Conservation (phyloP, 1,139 yeast species). For the Debaryomyces coudertii region DNA sequence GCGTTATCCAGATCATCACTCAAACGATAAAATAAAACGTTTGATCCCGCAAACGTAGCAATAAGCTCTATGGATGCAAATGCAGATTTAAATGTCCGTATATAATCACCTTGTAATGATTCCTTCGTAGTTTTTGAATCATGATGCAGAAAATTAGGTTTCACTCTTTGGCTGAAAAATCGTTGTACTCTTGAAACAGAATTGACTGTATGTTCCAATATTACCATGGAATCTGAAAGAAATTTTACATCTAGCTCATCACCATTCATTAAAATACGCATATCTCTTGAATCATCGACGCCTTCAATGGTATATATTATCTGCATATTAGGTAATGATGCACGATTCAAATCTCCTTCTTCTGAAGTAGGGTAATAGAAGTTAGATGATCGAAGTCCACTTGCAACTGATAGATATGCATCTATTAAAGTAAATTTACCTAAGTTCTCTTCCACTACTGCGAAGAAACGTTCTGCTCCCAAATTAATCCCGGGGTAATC, state of each 20-base stretch:
- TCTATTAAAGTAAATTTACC: slow-evolving; percentile 70
- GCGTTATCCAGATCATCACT: slow-evolving; percentile 42
- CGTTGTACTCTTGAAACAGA: slow-evolving; percentile 50
- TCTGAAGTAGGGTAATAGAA: slow-evolving; percentile 56
- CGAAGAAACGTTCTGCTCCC: slow-evolving; percentile 74
- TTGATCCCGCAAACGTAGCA: slow-evolving; percentile 71
- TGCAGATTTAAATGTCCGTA: slow-evolving; percentile 30
- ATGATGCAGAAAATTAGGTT: slow-evolving; percentile 13
- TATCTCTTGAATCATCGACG: slow-evolving; percentile 34
- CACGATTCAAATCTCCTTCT: slow-evolving; percentile 55
- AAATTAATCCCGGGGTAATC: slow-evolving; percentile 68
- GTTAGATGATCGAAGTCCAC: slow-evolving; percentile 55
- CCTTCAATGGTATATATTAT: slow-evolving; percentile 51
- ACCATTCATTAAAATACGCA: slow-evolving; percentile 55
- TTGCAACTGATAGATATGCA: slow-evolving; percentile 68
- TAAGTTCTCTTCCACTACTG: slow-evolving; percentile 59
- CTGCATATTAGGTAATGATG: slow-evolving; percentile 70
- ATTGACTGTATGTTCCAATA: slow-evolving; percentile 49
- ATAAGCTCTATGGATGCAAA: slow-evolving; percentile 54
- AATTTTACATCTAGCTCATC: slow-evolving; percentile 69
- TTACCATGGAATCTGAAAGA: slow-evolving; percentile 52
- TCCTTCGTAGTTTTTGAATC: slow-evolving; percentile 19
- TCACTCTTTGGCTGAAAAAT: slow-evolving; percentile 29
- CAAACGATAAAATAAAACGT: slow-evolving; percentile 55
- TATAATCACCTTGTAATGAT: slow-evolving; percentile 22